Conservation (phyloP, 2,329 filamentous ascomycete species). For the Paramyrothecium sp. region DNA sequence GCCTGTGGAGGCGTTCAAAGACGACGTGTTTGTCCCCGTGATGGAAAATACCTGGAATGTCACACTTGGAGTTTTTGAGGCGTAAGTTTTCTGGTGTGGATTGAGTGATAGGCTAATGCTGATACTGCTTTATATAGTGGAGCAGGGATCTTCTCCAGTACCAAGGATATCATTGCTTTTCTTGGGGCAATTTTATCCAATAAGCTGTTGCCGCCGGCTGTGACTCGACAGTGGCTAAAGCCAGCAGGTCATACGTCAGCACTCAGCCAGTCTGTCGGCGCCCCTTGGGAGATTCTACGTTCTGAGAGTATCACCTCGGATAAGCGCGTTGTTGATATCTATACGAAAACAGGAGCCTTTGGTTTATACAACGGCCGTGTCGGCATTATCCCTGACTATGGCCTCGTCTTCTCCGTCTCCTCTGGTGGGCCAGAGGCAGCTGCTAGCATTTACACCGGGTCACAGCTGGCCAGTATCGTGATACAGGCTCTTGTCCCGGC, state of each 20-base stretch:
- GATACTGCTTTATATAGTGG: too few species aligned
- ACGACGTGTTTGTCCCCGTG: conserved; percentile 31
- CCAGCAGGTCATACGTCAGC: conserved; percentile 35
- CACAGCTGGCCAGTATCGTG: conserved; percentile 23
- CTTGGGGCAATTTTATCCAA: conserved; percentile 38
- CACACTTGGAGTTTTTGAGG: conserved; percentile 28
- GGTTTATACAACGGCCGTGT: conserved; percentile 37
- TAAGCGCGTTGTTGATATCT: conserved; percentile 41
- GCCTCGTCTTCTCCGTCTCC: conserved; percentile 38
- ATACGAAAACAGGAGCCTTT: conserved; percentile 44
- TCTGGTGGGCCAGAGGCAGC: conserved; percentile 27
- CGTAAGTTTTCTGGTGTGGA: conserved; percentile 21
- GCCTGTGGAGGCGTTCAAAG: conserved; percentile 21
- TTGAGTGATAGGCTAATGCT: fast-evolving
- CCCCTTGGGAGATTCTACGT: conserved; percentile 47
- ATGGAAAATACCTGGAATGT: conserved; percentile 31
- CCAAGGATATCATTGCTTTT: conserved; percentile 41
- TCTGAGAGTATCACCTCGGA: conserved; percentile 31
- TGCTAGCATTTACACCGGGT: conserved; percentile 8
- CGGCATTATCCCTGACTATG: conserved; percentile 45
- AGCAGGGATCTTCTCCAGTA: conserved; percentile 39
- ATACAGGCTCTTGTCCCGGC: conserved; percentile 35
- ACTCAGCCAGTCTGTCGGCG: conserved; percentile 35
- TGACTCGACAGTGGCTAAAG: conserved; percentile 45
- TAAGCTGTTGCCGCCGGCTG: conserved; percentile 33